These are phyloP conservation scores for Salvia sclarea DNA, from an alignment of 305 asterid species.

Conservation along the genomic window DNA sequence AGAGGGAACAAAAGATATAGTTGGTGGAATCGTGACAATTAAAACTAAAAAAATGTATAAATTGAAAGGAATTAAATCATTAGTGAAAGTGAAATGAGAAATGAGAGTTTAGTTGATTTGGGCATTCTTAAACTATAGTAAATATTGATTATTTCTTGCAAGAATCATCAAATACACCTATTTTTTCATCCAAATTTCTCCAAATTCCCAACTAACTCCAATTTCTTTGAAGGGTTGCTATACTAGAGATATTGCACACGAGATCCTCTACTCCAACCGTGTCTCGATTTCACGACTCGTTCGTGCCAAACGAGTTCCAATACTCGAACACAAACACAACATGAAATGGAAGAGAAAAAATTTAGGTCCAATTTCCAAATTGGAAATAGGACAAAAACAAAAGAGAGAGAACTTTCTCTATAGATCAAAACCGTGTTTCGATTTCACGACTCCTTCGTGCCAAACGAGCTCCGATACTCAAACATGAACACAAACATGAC, in stretches of 20 bases:
- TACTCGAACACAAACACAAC: no score
- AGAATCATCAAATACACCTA: conserved; percentile 22
- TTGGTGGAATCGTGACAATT: conserved; percentile 17
- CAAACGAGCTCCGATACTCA: no score
- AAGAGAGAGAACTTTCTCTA: no score
- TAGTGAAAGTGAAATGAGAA: neutral
- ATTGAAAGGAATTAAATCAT: neutral
- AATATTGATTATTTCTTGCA: conserved; percentile 22
- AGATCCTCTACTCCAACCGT: no score
- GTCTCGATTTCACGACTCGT: no score
- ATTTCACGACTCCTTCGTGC: no score
- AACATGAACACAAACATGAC: no score
- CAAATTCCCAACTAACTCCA: conserved; percentile 2
- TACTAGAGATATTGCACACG: neutral
- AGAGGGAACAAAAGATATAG: neutral
- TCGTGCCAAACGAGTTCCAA: no score
- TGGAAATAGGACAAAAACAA: no score
- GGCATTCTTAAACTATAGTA: neutral
- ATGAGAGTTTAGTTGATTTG: neutral
- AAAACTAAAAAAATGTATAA: conserved; percentile 10
- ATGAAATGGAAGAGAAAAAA: no score
- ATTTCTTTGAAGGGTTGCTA: neutral
- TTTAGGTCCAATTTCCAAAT: no score
- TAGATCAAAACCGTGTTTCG: no score
- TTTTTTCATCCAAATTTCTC: conserved; percentile 1